These are phyloP conservation scores for Fusarium sp. DNA, from an alignment of 2,329 filamentous ascomycete genomes.

Conservation along the genomic window DNA sequence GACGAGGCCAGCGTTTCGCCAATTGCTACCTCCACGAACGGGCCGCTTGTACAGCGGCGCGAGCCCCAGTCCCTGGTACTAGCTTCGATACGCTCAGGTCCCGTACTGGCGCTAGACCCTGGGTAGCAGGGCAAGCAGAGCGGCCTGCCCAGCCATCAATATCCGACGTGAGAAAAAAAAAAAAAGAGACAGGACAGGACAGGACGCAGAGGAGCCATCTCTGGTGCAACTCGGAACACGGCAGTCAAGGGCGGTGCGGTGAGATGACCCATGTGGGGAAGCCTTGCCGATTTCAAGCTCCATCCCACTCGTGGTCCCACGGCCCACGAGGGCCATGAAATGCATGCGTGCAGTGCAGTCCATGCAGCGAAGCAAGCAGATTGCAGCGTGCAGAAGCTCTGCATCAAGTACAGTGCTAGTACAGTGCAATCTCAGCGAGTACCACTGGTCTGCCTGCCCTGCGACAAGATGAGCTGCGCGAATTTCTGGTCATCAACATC, in stretches of 20 bases:
- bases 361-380: constrained; percentile 9
- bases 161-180: constrained; percentile 1
- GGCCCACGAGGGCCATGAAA: constrained; percentile 18
- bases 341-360: constrained; percentile 10
- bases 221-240: constrained; percentile 44
- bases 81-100: constrained; percentile 23
- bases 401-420: constrained; percentile 16
- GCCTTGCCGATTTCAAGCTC: constrained; percentile 30
- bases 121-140: not conserved
- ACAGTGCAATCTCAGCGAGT: constrained; percentile 14
- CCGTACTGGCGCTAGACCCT: constrained; percentile 13
- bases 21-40: constrained; percentile 31
- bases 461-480: constrained; percentile 27
- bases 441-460: not conserved
- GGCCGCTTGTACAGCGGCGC: constrained; percentile 32
- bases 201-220: not conserved
- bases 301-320: constrained; percentile 30
- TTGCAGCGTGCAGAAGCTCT: constrained; percentile 2
- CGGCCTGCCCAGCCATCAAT: not conserved
- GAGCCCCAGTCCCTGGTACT: constrained; percentile 27
- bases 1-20: constrained; percentile 11
- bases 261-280: constrained; percentile 45
- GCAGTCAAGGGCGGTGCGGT: constrained; percentile 42
- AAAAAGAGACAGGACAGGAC: not conserved
- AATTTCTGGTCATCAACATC: constrained; percentile 23